Percentiles rank a stretch among this genome's conserved stretches.
Conservation (phyloP, 202 grass and related monocot genomes). For the Thinopyrum obtusiflorum region DNA sequence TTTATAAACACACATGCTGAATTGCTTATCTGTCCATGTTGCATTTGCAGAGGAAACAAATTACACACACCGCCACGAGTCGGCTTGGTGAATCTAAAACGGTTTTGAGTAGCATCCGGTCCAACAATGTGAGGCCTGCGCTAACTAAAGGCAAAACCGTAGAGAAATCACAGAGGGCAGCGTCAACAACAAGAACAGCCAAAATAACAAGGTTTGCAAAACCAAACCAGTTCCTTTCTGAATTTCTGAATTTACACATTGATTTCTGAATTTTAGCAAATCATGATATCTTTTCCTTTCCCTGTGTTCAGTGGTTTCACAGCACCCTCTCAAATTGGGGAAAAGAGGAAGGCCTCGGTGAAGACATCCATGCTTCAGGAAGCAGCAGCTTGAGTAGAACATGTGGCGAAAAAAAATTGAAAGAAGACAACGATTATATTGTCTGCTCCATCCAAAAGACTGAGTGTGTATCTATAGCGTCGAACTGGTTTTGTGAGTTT, state of each 20-base stretch:
- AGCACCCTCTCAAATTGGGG: neutral
- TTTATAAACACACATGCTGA: neutral
- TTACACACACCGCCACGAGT: neutral
- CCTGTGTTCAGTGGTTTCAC: constrained; percentile 10
- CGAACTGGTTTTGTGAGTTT: neutral
- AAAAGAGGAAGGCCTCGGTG: constrained; percentile 28
- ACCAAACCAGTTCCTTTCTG: neutral
- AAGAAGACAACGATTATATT: constrained; percentile 43
- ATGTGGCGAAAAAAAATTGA: neutral
- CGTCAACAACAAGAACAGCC: constrained; percentile 25
- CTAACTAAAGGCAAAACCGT: neutral
- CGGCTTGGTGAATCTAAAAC: constrained; percentile 27
- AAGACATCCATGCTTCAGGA: constrained; percentile 18
- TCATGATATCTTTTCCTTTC: neutral
- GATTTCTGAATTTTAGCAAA: neutral
- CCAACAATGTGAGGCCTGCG: neutral
- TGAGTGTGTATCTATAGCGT: constrained; percentile 9
- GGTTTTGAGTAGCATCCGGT: constrained; percentile 15
- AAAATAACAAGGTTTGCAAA: constrained; percentile 35
- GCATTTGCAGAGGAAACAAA: constrained; percentile 41
- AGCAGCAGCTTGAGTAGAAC: constrained; percentile 14
- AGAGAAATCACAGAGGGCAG: constrained; percentile 5
- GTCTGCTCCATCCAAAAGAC: constrained; percentile 29
- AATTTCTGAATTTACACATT: neutral
- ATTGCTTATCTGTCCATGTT: constrained; percentile 14